Base-by-base conservation (phyloP, 192 early-diverging fungal genomes). In the Coemansia sp. region DNA sequence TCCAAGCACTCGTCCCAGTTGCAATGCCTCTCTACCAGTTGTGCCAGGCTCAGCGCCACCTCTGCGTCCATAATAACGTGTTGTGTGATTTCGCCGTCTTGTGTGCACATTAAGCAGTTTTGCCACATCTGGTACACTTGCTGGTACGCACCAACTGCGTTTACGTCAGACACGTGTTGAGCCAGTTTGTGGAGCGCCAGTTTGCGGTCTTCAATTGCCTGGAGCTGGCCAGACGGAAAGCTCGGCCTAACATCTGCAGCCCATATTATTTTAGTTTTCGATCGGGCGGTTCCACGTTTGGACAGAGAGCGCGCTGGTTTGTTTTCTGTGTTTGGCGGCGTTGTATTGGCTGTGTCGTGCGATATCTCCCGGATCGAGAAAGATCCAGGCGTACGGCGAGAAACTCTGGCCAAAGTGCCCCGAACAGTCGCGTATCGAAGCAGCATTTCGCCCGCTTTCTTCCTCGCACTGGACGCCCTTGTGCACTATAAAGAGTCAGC, bases 1-100 rank as follows among this genome's bases (percentile, higher is more conserved):
- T 59, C 54, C 3, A 69, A 19, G 51, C 65, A 65, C 22, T 74
- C 62, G 17, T 71, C 72, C 77, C 77, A 80, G 14, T 59, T 37
- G 10, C 60, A 43, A 24, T 64, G 68, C 2, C 15, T 10, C 35
- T 12, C 21, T 10, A 80, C 39, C 17, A 62, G 55, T 10, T 14
- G 45, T 2, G 32, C 35, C 27, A 80, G 56, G 6, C 23, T 54
- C 12, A 58, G 45, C 17, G 62, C 55, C 15, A 74, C 77, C 5
- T 56, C 12, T 0, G 41, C 29, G 25, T 80, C 77, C 23, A 48
- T 47, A 29, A 70, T 25, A 27, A 74, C 77, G 7, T n/a, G 49
- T 25, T 22, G 15, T 7, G 72, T 74, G 5, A 19, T 2, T 3
- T 14, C 11, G 25, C 64, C 68, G 4, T 49, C n/a, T 6, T 25